phyloP scores from a whole-genome alignment of 768 basidiomycete species.

The Artomyces pyxidatus region DNA sequence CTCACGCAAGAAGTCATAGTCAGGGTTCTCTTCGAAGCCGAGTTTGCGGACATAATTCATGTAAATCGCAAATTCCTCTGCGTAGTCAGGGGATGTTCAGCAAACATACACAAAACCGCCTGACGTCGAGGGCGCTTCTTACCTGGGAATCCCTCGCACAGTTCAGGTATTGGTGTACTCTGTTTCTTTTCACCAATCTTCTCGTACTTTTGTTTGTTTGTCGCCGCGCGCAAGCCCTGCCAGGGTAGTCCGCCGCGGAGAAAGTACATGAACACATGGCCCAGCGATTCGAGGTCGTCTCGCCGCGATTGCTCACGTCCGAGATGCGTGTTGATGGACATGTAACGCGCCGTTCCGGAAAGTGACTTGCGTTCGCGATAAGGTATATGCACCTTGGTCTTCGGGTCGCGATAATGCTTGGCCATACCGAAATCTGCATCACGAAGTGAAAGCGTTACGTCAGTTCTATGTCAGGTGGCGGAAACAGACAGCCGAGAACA shows the following conservation, averaged over 20 bases:
- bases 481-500: not conserved
- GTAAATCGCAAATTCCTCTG: conserved; percentile 97
- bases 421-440: conserved; percentile 94
- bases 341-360: conserved; percentile 95
- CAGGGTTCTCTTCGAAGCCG: conserved; percentile 94
- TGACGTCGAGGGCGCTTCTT: conserved; percentile 20
- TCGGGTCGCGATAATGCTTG: conserved; percentile 97
- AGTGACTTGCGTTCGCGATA: conserved; percentile 97
- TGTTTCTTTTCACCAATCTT: conserved; percentile 99
- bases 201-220: conserved; percentile 99
- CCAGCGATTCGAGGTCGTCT: conserved; percentile 93
- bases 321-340: conserved; percentile 99
- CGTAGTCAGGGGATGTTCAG: not conserved
- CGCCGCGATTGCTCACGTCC: conserved; percentile 92
- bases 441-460: conserved; percentile 13
- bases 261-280: conserved; percentile 99
- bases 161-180: conserved; percentile 80
- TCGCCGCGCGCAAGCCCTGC: conserved; percentile 96
- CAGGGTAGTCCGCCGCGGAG: conserved; percentile 92
- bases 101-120: conserved; percentile 1
- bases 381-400: conserved; percentile 97
- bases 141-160: conserved; percentile 98
- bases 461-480: not conserved
- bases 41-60: conserved; percentile 99
- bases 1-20: conserved; percentile 96